Conservation (phyloP, 208 protist genomes). For the Trypanosoma scelopori region DNA sequence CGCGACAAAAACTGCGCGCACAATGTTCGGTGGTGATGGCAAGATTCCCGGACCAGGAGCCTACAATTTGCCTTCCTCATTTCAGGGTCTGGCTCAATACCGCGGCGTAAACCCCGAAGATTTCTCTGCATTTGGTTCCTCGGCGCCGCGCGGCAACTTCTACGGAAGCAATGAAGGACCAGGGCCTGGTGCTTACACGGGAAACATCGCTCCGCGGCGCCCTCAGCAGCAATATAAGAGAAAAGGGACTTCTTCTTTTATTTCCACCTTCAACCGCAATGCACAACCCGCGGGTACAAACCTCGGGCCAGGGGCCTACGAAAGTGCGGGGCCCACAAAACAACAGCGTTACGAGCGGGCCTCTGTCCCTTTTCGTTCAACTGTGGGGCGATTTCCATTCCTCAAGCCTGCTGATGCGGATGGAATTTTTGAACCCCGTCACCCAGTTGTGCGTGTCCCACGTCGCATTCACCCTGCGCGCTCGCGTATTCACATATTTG, state of each 20-base stretch:
- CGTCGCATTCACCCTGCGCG: conserved; percentile 24
- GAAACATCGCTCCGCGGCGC: conserved; percentile 71
- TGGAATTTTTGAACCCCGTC: conserved; percentile 20
- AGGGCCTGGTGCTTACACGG: conserved; percentile 76
- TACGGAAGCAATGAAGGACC: conserved; percentile 32
- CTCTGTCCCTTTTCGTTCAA: conserved; percentile 62
- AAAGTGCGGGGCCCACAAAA: conserved; percentile 26
- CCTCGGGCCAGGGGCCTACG: conserved; percentile 72
- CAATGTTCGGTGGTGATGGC: conserved; percentile 13
- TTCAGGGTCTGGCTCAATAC: conserved; percentile 28
- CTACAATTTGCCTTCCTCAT: conserved; percentile 48
- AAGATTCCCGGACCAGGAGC: conserved; percentile 70
- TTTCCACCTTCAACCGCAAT: conserved; percentile 52
- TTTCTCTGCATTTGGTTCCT: conserved; percentile 69
- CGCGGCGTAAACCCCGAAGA: conserved; percentile 29
- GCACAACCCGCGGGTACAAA: conserved; percentile 17
- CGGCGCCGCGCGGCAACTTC: conserved; percentile 40
- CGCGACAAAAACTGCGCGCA: conserved; percentile 60
- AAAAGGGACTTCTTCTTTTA: conserved; percentile 51
- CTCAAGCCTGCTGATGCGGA: conserved; percentile 10
- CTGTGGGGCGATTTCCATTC: conserved; percentile 54
- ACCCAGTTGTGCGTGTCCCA: conserved; percentile 24
- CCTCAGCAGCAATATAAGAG: conserved; percentile 20
- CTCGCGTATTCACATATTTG: conserved; percentile 14
- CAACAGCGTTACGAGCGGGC: conserved; percentile 22